Base-by-base conservation (phyloP, 2,329 filamentous ascomycete genomes). In the Didymella keratinophila region DNA sequence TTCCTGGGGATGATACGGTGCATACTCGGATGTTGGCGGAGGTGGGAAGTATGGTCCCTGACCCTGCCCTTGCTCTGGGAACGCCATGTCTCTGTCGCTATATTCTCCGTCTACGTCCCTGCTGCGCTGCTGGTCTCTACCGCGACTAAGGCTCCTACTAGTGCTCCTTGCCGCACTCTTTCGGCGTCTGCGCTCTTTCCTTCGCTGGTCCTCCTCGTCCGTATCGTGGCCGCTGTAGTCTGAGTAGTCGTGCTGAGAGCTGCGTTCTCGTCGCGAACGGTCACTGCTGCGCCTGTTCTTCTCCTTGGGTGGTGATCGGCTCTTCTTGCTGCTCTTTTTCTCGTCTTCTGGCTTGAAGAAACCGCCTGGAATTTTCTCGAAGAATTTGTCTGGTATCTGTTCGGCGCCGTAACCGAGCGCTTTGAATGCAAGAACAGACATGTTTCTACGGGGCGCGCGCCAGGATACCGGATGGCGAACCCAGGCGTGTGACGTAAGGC, bases 351-450 rank as follows among this genome's bases (percentile, higher is more conserved):
- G 68, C 7, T 65, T 75, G 61, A 76, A 78, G 62, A 69, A 77
- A 56, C 73, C 74, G 41, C 75, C 76, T 44, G 76, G 76, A 20
- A 77, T 70, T 23, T 70, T 69, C 39, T 78, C 72, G 50, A 76
- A 77, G 56, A 76, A 63, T 49, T 64, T 73, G 70, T 78, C 76
- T 34, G 75, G 75, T 55, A 77, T 75, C 62, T 71, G 71, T 56
- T 76, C 74, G 42, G 73, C 75, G 57, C 74, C 76, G 67, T 73
- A 73, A 56, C 66, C 67, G 28, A 78, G 65, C n/a, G 75, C 76
- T 61, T 77, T 77, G 54, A 77, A 70, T 30, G 74, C 75, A 48
- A 78, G 70, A 30, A 69, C 69, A 45, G 73, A 69, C 74, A 76
- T 76, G 21, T 59, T 71, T 63, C 62, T 61, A 65, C 39, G 53